These are phyloP conservation scores for Protostelium mycophagum DNA, from an alignment of 78 protist species.

Conservation along the genomic window DNA sequence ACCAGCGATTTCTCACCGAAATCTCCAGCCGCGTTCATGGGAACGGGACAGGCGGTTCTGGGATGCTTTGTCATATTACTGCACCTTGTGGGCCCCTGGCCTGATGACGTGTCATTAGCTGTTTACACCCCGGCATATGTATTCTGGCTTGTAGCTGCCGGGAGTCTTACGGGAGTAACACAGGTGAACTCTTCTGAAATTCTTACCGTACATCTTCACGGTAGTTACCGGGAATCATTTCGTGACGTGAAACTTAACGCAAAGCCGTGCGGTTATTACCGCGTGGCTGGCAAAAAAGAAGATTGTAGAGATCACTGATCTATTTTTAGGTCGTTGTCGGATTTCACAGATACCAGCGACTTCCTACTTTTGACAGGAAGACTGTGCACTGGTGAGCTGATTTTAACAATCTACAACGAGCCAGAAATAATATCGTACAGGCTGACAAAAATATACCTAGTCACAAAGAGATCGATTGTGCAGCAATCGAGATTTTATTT, in stretches of 20 bases:
- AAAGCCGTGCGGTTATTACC: too few species aligned
- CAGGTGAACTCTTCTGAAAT: background rate
- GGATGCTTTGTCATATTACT: background rate
- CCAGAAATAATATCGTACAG: background rate
- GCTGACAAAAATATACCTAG: background rate
- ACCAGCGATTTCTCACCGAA: too few species aligned
- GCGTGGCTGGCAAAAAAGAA: too few species aligned
- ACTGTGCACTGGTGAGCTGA: background rate
- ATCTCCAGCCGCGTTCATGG: background rate
- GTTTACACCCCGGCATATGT: background rate
- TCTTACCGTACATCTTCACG: too few species aligned
- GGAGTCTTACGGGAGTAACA: background rate
- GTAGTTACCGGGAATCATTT: too few species aligned
- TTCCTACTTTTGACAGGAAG: slow-evolving; percentile 8
- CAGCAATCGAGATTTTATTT: slow-evolving; percentile 7
- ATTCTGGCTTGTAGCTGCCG: background rate
- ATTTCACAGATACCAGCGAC: background rate
- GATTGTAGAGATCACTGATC: too few species aligned
- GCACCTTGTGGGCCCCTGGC: background rate
- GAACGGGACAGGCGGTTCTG: background rate
- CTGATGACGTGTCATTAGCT: background rate
- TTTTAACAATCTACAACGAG: background rate
- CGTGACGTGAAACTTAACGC: background rate
- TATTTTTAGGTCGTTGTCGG: background rate
- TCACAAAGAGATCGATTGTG: background rate